Conservation (phyloP, 805 yeast genomes). For the Starmerella potacharoeniae region DNA sequence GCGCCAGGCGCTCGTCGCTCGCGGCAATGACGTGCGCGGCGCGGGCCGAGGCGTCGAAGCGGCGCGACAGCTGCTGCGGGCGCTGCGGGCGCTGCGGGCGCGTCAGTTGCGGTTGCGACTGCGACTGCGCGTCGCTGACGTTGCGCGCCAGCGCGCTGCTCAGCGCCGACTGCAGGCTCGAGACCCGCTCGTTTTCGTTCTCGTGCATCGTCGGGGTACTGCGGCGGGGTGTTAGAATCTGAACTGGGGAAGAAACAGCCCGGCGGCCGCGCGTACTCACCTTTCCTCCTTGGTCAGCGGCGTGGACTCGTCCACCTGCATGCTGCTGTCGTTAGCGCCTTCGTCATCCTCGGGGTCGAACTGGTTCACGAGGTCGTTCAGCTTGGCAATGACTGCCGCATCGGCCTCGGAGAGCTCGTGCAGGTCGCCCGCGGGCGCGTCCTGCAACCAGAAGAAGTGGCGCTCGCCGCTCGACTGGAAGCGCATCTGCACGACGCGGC, state of each 20-base stretch:
- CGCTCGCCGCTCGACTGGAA: conserved; percentile 54
- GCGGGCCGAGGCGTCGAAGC: conserved; percentile 20
- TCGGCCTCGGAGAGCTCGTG: conserved; percentile 49
- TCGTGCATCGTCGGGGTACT: background rate
- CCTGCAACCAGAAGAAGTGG: conserved; percentile 61
- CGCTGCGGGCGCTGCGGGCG: background rate
- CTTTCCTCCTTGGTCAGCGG: conserved; percentile 2
- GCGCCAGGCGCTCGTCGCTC: conserved; percentile 30
- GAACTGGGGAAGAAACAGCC: background rate
- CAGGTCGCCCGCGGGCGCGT: conserved; percentile 50
- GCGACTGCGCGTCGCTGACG: background rate
- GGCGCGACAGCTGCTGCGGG: background rate
- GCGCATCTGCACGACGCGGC: conserved; percentile 61
- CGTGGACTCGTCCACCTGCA: conserved; percentile 13
- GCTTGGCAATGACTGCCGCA: conserved; percentile 36
- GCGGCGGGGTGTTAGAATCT: background rate
- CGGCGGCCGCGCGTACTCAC: background rate
- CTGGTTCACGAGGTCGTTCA: conserved; percentile 34
- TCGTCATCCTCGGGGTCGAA: conserved; percentile 16
- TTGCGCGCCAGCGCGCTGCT: conserved; percentile 1
- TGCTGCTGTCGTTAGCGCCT: conserved; percentile 18
- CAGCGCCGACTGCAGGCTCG: background rate
- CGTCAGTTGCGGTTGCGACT: background rate
- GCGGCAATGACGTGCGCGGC: conserved; percentile 27
- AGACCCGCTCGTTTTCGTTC: background rate